A percentile compares a stretch with the other conserved stretches of the same genome.
Evolutionary conservation across 495 filamentous ascomycete genomes (phyloP).

Genomic region (Annulohypoxylon maeteangense): DNA sequence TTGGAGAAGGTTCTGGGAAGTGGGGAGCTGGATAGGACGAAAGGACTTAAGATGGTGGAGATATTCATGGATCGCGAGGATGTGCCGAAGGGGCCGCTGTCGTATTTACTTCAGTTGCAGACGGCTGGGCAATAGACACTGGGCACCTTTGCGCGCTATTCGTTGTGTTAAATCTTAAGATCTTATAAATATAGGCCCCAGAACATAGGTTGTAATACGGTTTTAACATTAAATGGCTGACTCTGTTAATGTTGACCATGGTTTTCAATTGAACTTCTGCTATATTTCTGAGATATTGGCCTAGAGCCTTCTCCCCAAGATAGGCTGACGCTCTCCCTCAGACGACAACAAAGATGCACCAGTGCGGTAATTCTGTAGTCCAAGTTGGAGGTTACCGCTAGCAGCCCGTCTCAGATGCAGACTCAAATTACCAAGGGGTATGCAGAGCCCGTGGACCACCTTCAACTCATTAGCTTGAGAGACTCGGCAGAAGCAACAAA

Average conservation of each 20-base stretch:
- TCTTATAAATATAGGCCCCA: neutral
- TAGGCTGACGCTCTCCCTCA: slow-evolving; percentile 1
- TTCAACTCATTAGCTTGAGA: slow-evolving; percentile 42
- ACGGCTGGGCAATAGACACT: neutral
- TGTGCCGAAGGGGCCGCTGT: neutral
- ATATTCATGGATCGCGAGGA: slow-evolving; percentile 1
- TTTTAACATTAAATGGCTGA: too few relatives aligned
- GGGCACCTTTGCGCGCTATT: neutral
- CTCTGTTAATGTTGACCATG: too few relatives aligned
- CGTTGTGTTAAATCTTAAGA: neutral
- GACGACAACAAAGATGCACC: neutral
- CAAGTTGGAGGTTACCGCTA: slow-evolving; percentile 57
- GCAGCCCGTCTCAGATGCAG: slow-evolving; percentile 78
- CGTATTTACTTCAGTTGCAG: neutral
- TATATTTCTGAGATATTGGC: too few relatives aligned
- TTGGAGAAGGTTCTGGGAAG: neutral
- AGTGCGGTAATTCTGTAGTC: neutral
- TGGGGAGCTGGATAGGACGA: neutral
- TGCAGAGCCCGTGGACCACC: slow-evolving; percentile 85
- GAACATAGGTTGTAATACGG: slow-evolving; percentile 3
- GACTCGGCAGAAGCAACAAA: neutral
- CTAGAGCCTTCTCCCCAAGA: neutral
- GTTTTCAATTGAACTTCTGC: too few relatives aligned
- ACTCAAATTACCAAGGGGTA: slow-evolving; percentile 83
- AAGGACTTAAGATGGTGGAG: slow-evolving; percentile 3